A percentile compares a stretch with the other conserved stretches of the same genome.
Conservation (phyloP, 129 eudicot genomes). For the Chrysanthemum seticuspe region DNA sequence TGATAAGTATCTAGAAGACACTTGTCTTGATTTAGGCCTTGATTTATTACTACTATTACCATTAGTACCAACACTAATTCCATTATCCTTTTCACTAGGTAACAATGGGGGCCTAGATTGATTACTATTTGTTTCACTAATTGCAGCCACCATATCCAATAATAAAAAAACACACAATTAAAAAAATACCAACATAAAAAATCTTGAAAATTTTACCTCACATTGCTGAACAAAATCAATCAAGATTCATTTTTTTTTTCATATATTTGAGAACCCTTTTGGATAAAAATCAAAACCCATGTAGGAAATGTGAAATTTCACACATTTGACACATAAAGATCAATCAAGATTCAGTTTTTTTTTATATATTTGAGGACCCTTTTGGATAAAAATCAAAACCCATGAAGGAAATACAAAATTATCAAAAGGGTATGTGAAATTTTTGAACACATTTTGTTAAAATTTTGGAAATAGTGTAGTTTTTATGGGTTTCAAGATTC, state of each 20-base stretch:
- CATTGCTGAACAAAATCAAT: slow-evolving; percentile 44
- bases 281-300: slow-evolving; percentile 37
- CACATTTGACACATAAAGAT: too few relatives aligned
- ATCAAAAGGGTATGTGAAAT: slow-evolving; percentile 22
- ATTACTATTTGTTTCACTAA: slow-evolving; percentile 45
- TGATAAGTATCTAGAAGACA: slow-evolving; percentile 79
- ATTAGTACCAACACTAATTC: slow-evolving; percentile 44
- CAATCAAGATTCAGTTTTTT: too few relatives aligned
- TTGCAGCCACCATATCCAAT: slow-evolving; percentile 72
- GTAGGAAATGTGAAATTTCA: slow-evolving; percentile 18
- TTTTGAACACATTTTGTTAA: slow-evolving; percentile 9
- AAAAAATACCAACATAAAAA: slow-evolving; percentile 23
- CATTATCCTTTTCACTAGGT: slow-evolving; percentile 63
- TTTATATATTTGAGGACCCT: not conserved
- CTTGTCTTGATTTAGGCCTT: slow-evolving; percentile 69
- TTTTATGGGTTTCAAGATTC: slow-evolving; percentile 30
- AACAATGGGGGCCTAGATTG: slow-evolving; percentile 76
- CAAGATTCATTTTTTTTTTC: slow-evolving; percentile 8
- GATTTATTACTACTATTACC: slow-evolving; percentile 27
- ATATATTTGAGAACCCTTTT: slow-evolving; percentile 2
- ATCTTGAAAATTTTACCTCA: slow-evolving; percentile 37
- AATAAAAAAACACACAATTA: slow-evolving; percentile 3
- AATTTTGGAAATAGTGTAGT: not conserved
- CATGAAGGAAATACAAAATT: slow-evolving; percentile 22
- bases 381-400: slow-evolving; percentile 35